Evolutionary conservation across 2,329 filamentous ascomycete genomes (phyloP).

Genomic region (Aspergillus quadricinctus): DNA sequence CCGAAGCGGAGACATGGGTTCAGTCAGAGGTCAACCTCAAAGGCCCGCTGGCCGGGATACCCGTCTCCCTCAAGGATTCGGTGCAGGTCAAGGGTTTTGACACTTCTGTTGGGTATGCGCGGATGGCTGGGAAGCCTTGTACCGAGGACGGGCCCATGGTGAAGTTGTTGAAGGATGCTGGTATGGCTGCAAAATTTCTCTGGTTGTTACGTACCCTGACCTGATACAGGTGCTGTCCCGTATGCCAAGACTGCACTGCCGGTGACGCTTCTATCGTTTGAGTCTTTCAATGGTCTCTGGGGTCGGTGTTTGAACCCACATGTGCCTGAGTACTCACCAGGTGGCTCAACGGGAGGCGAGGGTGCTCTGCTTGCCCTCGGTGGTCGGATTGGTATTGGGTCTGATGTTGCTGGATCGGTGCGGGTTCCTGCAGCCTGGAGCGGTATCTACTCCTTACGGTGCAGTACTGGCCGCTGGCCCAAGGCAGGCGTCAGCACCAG

Average conservation of each 20-base stretch:
- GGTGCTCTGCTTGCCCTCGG: constrained; percentile 74
- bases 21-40: constrained; percentile 62
- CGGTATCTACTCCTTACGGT: constrained; percentile 80
- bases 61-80: constrained; percentile 75
- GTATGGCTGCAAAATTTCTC: constrained; percentile 21
- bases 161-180: constrained; percentile 75
- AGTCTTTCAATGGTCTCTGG: constrained; percentile 77
- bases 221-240: constrained; percentile 64
- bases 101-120: constrained; percentile 73
- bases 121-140: constrained; percentile 64
- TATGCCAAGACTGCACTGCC: constrained; percentile 92
- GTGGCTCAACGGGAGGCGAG: constrained; percentile 84
- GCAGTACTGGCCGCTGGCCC: constrained; percentile 85
- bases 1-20: constrained; percentile 70
- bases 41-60: constrained; percentile 81
- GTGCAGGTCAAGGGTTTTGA: constrained; percentile 81
- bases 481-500: constrained; percentile 78
- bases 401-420: constrained; percentile 86
- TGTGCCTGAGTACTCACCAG: constrained; percentile 76
- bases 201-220: constrained; percentile 2
- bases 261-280: constrained; percentile 80
- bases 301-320: constrained; percentile 79
- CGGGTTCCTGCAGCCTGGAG: constrained; percentile 83
- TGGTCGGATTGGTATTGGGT: constrained; percentile 83
- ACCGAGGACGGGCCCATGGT: constrained; percentile 67